Base-by-base conservation (phyloP, 768 basidiomycete species). In the Trametes meyenii region DNA sequence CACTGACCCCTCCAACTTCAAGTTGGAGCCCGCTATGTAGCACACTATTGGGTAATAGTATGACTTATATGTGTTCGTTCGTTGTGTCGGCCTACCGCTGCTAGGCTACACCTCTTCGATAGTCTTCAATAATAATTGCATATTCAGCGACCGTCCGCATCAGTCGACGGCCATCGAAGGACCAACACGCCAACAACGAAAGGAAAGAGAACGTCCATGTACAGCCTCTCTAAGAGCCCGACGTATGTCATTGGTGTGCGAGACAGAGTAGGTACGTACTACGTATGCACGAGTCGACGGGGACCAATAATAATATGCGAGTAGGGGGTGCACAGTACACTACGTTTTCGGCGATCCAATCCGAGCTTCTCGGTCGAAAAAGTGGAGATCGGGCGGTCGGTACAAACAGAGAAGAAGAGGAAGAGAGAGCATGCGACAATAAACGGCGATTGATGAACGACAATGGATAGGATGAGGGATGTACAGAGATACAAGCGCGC, bases 301-400 rank as follows among this genome's bases (percentile, higher is more conserved):
- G 39, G 39, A 58, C 51, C 19, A 52, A 63, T 63, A 63, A 63
- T 40, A 58, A 63, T 63, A 63, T 50, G 57, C 44, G 57, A 54
- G 49, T 50, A 33, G 36, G 35, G 44, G 12, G 61, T 44, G 51
- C 23, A 58, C 45, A 44, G 42, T 55, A 61, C 33, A 38, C 16
- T 61, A 61, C 35, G 17, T 43, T 46, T 54, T 60, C 23, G 35
- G 21, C 10, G 29, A n/a, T 24, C 12, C 38, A 38, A 23, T 16
- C 19, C 19, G 23, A 16, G 10, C 46, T 12, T 19, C 36, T 36
- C 12, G 8, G 23, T 38, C 19, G 35, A 17, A 10, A 5, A 14
- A 33, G 29, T 8, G 51, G 12, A 13, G 7, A 23, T 24, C 19
- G 4, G 3, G 24, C 14, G 38, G 19, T 26, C 42, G 29, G 52